Evolutionary conservation across 192 early-diverging fungal genomes (phyloP), one percentile per base, ranked within the genome.

Genomic region (Coemansia sp.): DNA sequence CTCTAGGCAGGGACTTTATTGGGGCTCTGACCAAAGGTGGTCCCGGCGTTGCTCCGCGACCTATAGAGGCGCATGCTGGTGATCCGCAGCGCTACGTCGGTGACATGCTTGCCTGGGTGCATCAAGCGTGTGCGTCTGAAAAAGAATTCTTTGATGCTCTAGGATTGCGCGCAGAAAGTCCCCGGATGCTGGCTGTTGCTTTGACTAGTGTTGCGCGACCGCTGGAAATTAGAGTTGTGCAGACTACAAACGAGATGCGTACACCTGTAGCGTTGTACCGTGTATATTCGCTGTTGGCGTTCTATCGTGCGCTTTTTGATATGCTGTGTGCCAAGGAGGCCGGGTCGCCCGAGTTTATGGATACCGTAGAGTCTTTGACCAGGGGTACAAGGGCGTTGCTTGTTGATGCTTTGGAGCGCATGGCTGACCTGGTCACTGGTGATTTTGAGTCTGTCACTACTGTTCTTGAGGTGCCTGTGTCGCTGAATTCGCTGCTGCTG

Each of bases 21-120:
- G 36, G 18, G 8, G 78, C 78, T 22, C 66, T 85, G 41, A 69
- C 70, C 6, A 67, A 56, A 1, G 74, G 58, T 15, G 74, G 73
- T 9, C 67, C 61, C 2, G 33, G 57, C 38, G 76, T 70, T 4
- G 53, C 57, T 8, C 71, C 94, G 7, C 78, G 93, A 45, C 96
- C 97, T 0, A 95, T 99, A 65, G 97, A 99, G 72, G 67, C 96
- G 7, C 94, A 97, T 72, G 94, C 96, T 0, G 93, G 90, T 53
- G 97, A 99, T 74, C 91, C 95, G 1, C 76, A 92, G 65, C 87
- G 96, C 37, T 99, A 97, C 70, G 87, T 94, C 39, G 96, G 96
- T 20, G 97, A 97, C 67, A 97, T 99, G 93, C 76, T 97, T 18
- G 97, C 95, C 0, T 99, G 97, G 97, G 72, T 97, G 2, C 97